A percentile compares a stretch with the other conserved stretches of the same genome.
Conservation (phyloP, 345 rosid species). For the Eucalyptus marginata region DNA sequence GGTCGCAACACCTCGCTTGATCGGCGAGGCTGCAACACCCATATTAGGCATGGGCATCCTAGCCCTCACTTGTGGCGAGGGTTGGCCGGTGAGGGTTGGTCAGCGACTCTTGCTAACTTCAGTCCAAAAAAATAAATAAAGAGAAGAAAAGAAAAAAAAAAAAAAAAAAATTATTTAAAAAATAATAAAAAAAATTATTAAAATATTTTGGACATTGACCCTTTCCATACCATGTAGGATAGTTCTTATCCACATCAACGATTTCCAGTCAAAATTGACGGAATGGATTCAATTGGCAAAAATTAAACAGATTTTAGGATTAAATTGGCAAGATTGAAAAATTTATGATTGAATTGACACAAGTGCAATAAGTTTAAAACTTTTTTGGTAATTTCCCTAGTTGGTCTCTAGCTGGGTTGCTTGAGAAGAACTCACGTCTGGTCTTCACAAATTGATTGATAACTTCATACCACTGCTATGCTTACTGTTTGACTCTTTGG, state of each 20-base stretch:
- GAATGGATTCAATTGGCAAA: too few relatives aligned
- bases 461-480: background rate
- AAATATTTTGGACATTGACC: too few relatives aligned
- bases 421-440: background rate
- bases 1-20: rapidly evolving
- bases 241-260: rapidly evolving
- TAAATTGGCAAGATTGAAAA: too few relatives aligned
- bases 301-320: rapidly evolving
- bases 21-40: background rate
- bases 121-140: too few relatives aligned
- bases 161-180: too few relatives aligned
- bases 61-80: background rate
- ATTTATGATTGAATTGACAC: rapidly evolving
- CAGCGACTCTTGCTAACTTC: rapidly evolving
- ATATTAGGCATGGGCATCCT: background rate
- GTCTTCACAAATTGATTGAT: background rate
- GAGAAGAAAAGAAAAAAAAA: too few relatives aligned
- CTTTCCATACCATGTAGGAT: rapidly evolving
- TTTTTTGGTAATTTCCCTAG: too few relatives aligned
- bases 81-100: too few relatives aligned
- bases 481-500: background rate
- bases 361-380: too few relatives aligned
- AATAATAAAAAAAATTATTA: too few relatives aligned
- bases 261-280: too few relatives aligned
- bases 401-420: background rate